Evolutionary conservation across 208 protist genomes (phyloP).

Genomic region (Leishmania aethiopica): DNA sequence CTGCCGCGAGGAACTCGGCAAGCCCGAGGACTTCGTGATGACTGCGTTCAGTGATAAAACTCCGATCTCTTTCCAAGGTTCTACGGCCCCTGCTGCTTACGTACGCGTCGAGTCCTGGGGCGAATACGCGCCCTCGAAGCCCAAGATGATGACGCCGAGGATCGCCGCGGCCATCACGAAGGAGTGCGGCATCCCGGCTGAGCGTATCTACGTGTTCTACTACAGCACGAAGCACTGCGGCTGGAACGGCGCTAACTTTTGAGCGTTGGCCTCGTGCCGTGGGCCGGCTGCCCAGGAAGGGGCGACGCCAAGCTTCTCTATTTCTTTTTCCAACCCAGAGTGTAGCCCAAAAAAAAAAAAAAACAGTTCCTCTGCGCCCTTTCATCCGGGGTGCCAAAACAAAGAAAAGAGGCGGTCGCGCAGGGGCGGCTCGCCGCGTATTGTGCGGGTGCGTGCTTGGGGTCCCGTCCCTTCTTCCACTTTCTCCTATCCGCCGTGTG

Average conservation of each 20-base stretch:
- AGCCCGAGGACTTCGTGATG: constrained; percentile 44
- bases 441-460: background rate
- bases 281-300: background rate
- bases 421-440: background rate
- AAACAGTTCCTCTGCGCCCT: background rate
- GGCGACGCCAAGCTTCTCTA: background rate
- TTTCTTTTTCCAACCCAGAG: background rate
- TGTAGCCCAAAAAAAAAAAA: background rate
- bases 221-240: constrained; percentile 36
- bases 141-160: constrained; percentile 23
- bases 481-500: background rate
- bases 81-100: constrained; percentile 24
- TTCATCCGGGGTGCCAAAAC: background rate
- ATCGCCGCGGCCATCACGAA: constrained; percentile 27
- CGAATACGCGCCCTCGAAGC: constrained; percentile 3
- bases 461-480: background rate
- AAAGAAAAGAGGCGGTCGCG: background rate
- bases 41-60: constrained; percentile 37
- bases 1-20: constrained; percentile 29
- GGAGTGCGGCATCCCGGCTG: constrained; percentile 26
- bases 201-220: constrained; percentile 41
- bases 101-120: constrained; percentile 30
- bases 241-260: constrained; percentile 42
- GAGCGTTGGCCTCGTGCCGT: background rate
- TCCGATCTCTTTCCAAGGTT: constrained; percentile 25